phyloP scores from a whole-genome alignment of 208 protist genomes.

The Wallacemonas sp. region DNA sequence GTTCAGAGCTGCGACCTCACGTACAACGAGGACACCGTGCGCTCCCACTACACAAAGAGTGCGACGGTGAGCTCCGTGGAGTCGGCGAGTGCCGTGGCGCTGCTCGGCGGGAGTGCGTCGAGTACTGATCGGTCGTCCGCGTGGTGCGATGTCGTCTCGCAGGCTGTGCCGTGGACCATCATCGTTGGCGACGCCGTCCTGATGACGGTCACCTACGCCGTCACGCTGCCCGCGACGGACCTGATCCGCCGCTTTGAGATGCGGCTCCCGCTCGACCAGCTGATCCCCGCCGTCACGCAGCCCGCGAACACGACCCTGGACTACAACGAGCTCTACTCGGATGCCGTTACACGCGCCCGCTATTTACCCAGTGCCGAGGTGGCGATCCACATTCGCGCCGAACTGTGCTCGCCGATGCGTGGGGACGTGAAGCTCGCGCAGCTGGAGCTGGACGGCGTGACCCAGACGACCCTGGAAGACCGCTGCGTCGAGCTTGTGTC shows the following conservation, averaged over 20 bases:
- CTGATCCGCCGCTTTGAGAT: slow-evolving; percentile 31
- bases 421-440: slow-evolving; percentile 42
- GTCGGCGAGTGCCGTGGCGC: slow-evolving; percentile 16
- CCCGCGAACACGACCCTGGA: slow-evolving; percentile 35
- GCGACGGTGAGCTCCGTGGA: slow-evolving; percentile 23
- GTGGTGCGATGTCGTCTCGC: slow-evolving; percentile 42
- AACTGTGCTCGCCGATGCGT: slow-evolving; percentile 52
- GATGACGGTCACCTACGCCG: slow-evolving; percentile 54
- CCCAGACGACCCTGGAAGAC: slow-evolving; percentile 8
- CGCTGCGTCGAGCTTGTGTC: slow-evolving; percentile 32
- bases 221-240: slow-evolving; percentile 31
- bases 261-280: slow-evolving; percentile 35
- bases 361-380: slow-evolving; percentile 16
- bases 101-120: slow-evolving; percentile 23
- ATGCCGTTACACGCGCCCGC: slow-evolving; percentile 16
- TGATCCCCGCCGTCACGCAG: slow-evolving; percentile 46
- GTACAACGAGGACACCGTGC: slow-evolving; percentile 36
- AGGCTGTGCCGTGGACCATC: slow-evolving; percentile 66
- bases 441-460: slow-evolving; percentile 10
- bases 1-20: slow-evolving; percentile 36
- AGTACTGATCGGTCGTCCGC: slow-evolving; percentile 11
- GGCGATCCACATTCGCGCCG: slow-evolving; percentile 26
- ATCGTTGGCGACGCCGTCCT: slow-evolving; percentile 41
- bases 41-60: slow-evolving; percentile 17
- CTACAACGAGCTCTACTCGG: slow-evolving; percentile 47